Conservation (phyloP, 1,139 yeast species). For the Kurtzmaniella quercitrusa region DNA sequence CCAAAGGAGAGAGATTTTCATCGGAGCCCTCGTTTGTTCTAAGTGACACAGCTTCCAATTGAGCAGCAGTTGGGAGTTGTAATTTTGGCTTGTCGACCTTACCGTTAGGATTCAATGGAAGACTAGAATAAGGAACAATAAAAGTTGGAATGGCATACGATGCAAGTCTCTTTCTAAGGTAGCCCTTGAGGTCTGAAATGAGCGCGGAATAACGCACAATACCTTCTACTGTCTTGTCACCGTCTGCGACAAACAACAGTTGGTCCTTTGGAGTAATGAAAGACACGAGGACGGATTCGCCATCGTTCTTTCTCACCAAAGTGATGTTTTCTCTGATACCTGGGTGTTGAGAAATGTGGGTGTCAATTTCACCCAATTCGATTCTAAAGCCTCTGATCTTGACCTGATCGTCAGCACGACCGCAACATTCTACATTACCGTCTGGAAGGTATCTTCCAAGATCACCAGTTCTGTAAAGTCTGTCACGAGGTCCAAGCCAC, state of each 20-base stretch:
- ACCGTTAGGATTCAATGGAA: conserved; percentile 97
- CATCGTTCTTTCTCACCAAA: conserved; percentile 81
- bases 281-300: conserved; percentile 82
- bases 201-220: conserved; percentile 71
- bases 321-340: conserved; percentile 89
- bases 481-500: conserved; percentile 93
- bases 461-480: conserved; percentile 96
- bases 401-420: conserved; percentile 98
- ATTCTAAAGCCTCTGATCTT: conserved; percentile 98
- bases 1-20: conserved; percentile 54
- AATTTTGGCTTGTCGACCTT: conserved; percentile 96
- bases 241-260: conserved; percentile 23
- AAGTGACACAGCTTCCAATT: conserved; percentile 63
- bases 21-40: conserved; percentile 43
- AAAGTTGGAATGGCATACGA: conserved; percentile 91
- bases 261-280: conserved; percentile 82
- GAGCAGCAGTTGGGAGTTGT: conserved; percentile 91
- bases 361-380: conserved; percentile 96
- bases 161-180: conserved; percentile 85
- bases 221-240: conserved; percentile 63
- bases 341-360: conserved; percentile 91
- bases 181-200: conserved; percentile 74
- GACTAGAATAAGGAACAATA: conserved; percentile 76
- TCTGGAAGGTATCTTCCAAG: conserved; percentile 94
- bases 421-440: conserved; percentile 97